These are phyloP conservation scores for Nepenthes mirabilis DNA, from an alignment of 148 eudicot genomes.

Conservation along the genomic window DNA sequence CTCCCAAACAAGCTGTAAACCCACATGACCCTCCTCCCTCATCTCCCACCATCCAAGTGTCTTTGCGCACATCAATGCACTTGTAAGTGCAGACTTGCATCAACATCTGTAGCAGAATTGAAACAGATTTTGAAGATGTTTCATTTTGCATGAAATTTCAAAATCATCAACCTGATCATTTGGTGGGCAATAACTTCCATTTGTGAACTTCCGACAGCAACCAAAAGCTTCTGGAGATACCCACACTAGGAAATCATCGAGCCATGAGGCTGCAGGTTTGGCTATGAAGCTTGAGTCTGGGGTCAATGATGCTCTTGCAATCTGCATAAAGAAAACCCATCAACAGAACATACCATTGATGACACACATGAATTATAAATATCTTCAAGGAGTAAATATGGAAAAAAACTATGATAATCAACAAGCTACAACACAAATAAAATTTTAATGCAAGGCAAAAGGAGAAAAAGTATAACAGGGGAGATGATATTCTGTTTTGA, in stretches of 20 bases:
- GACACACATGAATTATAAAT: too few relatives aligned
- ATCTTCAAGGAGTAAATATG: too few relatives aligned
- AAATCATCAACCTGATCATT: slow-evolving; percentile 64
- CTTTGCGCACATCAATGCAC: too few relatives aligned
- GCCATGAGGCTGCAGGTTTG: slow-evolving; percentile 99
- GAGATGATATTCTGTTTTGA: background rate
- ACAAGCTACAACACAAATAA: background rate
- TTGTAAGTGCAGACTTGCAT: too few relatives aligned
- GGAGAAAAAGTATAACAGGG: background rate
- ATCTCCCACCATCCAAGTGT: too few relatives aligned
- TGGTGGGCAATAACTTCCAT: slow-evolving; percentile 88
- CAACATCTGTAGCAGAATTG: too few relatives aligned
- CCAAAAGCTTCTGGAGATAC: slow-evolving; percentile 99
- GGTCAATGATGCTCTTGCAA: slow-evolving; percentile 59
- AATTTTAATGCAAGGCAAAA: background rate
- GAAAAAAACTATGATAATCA: too few relatives aligned
- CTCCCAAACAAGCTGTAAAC: too few relatives aligned
- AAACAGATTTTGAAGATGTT: too few relatives aligned
- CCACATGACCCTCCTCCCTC: background rate
- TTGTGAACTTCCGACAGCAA: slow-evolving; percentile 94
- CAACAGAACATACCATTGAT: background rate
- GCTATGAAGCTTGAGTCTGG: slow-evolving; percentile 91
- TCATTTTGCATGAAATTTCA: background rate
- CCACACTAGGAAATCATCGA: slow-evolving; percentile 99
- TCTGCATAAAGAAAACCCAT: slow-evolving; percentile 30